Evolutionary conservation across 345 rosid genomes (phyloP).

Genomic region (Microthlaspi erraticum): DNA sequence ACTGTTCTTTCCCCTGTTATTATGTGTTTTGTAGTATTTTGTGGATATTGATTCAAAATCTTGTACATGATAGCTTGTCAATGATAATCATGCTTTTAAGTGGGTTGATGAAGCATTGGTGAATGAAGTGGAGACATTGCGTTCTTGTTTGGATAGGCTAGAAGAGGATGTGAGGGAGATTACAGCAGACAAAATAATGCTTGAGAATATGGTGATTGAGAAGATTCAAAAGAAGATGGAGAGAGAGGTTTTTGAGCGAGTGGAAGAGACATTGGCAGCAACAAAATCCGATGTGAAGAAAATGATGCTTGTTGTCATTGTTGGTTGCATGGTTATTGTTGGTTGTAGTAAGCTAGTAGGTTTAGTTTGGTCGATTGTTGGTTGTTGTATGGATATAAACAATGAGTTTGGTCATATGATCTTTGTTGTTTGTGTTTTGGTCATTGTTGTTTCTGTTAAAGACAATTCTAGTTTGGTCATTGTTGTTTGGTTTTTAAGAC

Average conservation of each 20-base stretch:
- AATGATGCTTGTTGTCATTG: not conserved
- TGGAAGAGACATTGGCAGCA: not conserved
- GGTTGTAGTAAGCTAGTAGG: not conserved
- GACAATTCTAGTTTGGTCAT: too few relatives aligned
- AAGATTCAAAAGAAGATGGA: not conserved
- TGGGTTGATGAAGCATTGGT: slow-evolving; percentile 13
- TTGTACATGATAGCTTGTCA: not conserved
- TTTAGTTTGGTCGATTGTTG: not conserved
- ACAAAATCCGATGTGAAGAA: not conserved
- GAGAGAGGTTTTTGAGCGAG: not conserved
- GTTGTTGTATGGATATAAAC: too few relatives aligned
- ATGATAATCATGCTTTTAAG: slow-evolving; percentile 3
- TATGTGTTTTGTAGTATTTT: too few relatives aligned
- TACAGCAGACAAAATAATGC: not conserved
- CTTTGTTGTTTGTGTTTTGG: too few relatives aligned
- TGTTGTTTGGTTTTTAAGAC: too few relatives aligned
- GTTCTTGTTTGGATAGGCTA: not conserved
- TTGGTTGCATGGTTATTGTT: not conserved
- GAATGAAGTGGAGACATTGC: not conserved
- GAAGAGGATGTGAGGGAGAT: not conserved
- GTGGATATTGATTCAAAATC: too few relatives aligned
- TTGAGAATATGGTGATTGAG: not conserved
- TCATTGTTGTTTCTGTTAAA: not conserved
- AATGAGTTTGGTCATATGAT: too few relatives aligned
- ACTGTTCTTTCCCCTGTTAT: too few relatives aligned